Conservation (phyloP, 83 land plant genomes). For the Thuja plicata region DNA sequence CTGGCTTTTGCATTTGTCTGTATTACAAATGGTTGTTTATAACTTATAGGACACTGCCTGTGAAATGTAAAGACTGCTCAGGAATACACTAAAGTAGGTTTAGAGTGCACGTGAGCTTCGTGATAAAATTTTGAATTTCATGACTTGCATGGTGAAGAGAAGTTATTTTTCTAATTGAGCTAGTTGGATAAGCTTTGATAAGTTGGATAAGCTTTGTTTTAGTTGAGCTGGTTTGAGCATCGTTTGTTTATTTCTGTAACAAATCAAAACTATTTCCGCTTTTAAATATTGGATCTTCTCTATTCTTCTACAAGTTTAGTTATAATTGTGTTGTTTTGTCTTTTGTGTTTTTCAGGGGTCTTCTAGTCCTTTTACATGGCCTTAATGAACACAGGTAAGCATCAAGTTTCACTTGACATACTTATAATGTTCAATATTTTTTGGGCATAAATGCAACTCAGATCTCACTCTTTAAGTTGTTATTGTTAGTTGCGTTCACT, state of each 20-base stretch:
- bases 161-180: background rate
- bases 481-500: background rate
- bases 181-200: background rate
- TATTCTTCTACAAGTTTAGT: background rate
- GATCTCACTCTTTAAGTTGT: background rate
- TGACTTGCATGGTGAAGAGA: background rate
- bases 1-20: background rate
- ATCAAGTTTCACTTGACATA: conserved; percentile 3
- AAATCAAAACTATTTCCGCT: background rate
- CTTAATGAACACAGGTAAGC: conserved; percentile 97
- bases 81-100: background rate
- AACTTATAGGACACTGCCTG: background rate
- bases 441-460: background rate
- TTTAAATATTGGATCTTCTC: background rate
- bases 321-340: background rate
- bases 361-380: conserved; percentile 88
- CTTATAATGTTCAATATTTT: background rate
- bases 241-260: background rate
- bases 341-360: conserved; percentile 60
- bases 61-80: background rate
- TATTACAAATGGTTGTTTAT: background rate
- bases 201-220: background rate
- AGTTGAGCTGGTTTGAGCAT: background rate
- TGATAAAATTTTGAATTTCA: background rate
- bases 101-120: background rate